Evolutionary conservation across 352 stramenopile genomes (phyloP).

Genomic region (Phytophthora vignae): DNA sequence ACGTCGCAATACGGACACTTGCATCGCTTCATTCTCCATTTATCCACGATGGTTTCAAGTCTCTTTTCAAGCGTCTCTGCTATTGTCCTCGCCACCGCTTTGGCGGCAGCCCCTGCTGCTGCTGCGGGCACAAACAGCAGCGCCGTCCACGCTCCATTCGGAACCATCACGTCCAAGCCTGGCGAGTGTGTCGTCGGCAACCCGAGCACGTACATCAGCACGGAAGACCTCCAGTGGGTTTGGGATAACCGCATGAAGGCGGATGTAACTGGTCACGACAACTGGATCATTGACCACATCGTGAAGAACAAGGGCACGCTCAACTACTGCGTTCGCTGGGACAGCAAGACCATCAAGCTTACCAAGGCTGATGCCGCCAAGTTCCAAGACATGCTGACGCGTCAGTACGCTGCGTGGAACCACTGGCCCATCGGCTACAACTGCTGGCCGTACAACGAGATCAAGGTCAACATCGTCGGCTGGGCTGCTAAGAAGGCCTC

Average conservation of each 20-base stretch:
- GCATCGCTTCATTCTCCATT: conserved; percentile 5
- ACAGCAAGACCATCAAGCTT: conserved; percentile 40
- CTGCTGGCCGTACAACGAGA: conserved; percentile 25
- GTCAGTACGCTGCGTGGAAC: conserved; percentile 42
- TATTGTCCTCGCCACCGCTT: conserved; percentile 3
- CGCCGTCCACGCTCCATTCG: conserved; percentile 23
- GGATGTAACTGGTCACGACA: conserved; percentile 6
- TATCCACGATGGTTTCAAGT: conserved; percentile 6
- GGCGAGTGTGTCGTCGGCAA: conserved; percentile 31
- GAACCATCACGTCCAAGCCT: conserved; percentile 28
- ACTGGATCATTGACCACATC: conserved; percentile 42
- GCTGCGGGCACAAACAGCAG: conserved; percentile 11
- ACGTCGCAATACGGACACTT: background rate
- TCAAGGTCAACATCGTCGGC: conserved; percentile 34
- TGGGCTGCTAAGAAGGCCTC: conserved; percentile 25
- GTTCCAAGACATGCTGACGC: conserved; percentile 37
- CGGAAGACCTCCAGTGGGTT: conserved; percentile 23
- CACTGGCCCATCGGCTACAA: conserved; percentile 40
- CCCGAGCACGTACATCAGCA: conserved; percentile 29
- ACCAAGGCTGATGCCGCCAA: conserved; percentile 44
- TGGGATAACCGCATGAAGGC: conserved; percentile 29
- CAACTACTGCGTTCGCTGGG: conserved; percentile 55
- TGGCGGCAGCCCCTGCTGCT: background rate
- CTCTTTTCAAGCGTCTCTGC: conserved; percentile 15
- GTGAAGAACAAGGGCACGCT: conserved; percentile 41